A percentile compares a stretch with the other conserved stretches of the same genome.
Evolutionary conservation across 257 asterid genomes (phyloP).

Genomic region (Solanum rostratum): DNA sequence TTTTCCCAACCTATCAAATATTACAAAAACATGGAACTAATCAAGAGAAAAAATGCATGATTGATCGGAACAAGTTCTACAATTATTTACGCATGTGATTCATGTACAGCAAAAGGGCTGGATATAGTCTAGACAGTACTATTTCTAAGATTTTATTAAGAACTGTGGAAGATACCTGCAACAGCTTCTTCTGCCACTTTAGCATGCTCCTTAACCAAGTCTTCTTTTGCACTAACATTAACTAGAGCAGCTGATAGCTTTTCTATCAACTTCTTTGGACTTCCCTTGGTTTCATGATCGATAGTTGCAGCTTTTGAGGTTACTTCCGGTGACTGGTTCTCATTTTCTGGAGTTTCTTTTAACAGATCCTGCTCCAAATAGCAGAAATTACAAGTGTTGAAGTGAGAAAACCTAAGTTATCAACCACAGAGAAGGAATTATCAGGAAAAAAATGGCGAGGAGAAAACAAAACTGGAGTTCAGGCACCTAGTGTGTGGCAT

Average conservation of each 20-base stretch:
- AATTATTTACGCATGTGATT: neutral
- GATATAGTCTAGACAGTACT: neutral
- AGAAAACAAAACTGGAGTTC: neutral
- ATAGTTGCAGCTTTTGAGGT: slow-evolving; percentile 20
- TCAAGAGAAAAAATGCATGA: neutral
- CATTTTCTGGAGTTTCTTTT: slow-evolving; percentile 29
- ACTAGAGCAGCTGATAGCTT: slow-evolving; percentile 74
- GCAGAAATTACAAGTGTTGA: neutral
- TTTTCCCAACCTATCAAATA: slow-evolving; percentile 66
- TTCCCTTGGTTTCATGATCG: slow-evolving; percentile 35
- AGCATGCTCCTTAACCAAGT: slow-evolving; percentile 69
- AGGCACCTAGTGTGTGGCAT: neutral
- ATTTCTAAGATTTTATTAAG: neutral
- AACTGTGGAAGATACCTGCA: slow-evolving; percentile 33
- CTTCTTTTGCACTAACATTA: slow-evolving; percentile 69
- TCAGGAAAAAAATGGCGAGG: neutral
- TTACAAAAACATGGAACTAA: neutral
- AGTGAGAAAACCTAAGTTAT: neutral
- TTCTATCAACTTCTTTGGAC: slow-evolving; percentile 34
- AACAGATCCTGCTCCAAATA: slow-evolving; percentile 31
- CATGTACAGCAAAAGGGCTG: neutral
- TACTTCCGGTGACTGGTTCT: slow-evolving; percentile 32
- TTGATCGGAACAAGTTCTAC: neutral
- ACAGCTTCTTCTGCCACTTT: slow-evolving; percentile 91
- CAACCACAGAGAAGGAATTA: neutral